These are phyloP conservation scores for Hypoxylon sp. DNA, from an alignment of 2,329 filamentous ascomycete species.

Conservation along the genomic window DNA sequence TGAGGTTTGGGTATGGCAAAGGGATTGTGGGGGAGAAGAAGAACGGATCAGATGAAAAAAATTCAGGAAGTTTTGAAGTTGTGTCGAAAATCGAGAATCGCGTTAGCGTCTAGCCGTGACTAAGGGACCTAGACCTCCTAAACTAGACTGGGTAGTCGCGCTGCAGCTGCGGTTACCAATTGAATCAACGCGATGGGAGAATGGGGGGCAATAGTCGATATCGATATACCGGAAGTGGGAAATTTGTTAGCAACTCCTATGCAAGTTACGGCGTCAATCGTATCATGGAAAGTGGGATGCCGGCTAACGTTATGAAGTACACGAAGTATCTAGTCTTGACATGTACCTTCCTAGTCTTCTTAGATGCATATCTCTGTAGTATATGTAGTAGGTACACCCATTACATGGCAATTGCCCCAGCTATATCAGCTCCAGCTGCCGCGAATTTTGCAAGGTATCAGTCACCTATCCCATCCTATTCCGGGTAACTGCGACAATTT, in stretches of 20 bases:
- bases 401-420: slow-evolving; percentile 4
- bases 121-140: slow-evolving; percentile 33
- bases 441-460: slow-evolving; percentile 14
- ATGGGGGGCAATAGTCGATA: slow-evolving; percentile 31
- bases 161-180: slow-evolving; percentile 30
- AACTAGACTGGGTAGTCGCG: slow-evolving; percentile 32
- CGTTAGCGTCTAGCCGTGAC: slow-evolving; percentile 44
- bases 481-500: slow-evolving; percentile 33
- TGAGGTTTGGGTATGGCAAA: slow-evolving; percentile 46
- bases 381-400: slow-evolving; percentile 4
- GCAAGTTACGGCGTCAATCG: slow-evolving; percentile 24
- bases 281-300: slow-evolving; percentile 34
- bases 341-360: not conserved
- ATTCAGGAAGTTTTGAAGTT: slow-evolving; percentile 48
- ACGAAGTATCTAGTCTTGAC: not conserved
- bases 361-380: not conserved
- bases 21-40: slow-evolving; percentile 48
- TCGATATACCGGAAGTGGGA: slow-evolving; percentile 31
- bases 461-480: slow-evolving; percentile 29
- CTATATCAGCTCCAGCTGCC: not conserved
- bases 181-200: slow-evolving; percentile 16
- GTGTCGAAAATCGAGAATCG: slow-evolving; percentile 45
- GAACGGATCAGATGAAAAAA: slow-evolving; percentile 49
- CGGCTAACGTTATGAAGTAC: slow-evolving; percentile 32
- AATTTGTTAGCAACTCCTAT: slow-evolving; percentile 29